Conservation (phyloP, 208 protist species). For the Trypanosoma melophagium region DNA sequence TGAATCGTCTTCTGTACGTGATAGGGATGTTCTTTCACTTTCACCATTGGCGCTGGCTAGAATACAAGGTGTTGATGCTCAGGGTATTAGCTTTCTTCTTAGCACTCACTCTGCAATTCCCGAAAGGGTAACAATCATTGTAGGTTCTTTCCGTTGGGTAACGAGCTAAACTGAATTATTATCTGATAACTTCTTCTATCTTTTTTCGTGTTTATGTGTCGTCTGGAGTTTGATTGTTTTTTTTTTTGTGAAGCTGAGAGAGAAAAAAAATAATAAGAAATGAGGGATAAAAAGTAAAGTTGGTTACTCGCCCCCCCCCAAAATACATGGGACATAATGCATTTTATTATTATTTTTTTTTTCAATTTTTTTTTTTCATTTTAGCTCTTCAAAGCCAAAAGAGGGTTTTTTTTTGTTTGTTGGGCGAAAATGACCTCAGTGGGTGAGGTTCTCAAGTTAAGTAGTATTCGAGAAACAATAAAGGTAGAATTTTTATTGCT, state of each 20-base stretch:
- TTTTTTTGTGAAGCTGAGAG: neutral
- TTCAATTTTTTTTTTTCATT: conserved; percentile 29
- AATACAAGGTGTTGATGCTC: conserved; percentile 68
- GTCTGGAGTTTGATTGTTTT: too few relatives aligned
- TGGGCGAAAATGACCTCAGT: conserved; percentile 4
- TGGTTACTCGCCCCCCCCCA: too few relatives aligned
- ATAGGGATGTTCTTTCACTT: conserved; percentile 42
- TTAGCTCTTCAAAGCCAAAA: neutral
- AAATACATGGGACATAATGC: too few relatives aligned
- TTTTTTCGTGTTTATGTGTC: conserved; percentile 27
- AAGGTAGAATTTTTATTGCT: conserved; percentile 18
- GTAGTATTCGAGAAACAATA: conserved; percentile 19
- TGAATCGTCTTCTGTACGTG: conserved; percentile 34
- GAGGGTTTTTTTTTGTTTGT: neutral
- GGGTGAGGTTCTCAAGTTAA: conserved; percentile 16
- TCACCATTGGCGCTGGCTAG: conserved; percentile 60
- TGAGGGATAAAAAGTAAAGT: conserved; percentile 28
- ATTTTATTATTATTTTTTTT: too few relatives aligned
- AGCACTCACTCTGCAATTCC: conserved; percentile 78
- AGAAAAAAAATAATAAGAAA: conserved; percentile 21
- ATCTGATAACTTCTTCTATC: conserved; percentile 33
- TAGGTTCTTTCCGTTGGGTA: conserved; percentile 78
- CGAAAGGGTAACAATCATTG: conserved; percentile 62
- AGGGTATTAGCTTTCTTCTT: conserved; percentile 71
- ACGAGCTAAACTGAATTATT: conserved; percentile 39